phyloP scores from a whole-genome alignment of 768 basidiomycete genomes.

The Rhodosporidiobolus odoratus region DNA sequence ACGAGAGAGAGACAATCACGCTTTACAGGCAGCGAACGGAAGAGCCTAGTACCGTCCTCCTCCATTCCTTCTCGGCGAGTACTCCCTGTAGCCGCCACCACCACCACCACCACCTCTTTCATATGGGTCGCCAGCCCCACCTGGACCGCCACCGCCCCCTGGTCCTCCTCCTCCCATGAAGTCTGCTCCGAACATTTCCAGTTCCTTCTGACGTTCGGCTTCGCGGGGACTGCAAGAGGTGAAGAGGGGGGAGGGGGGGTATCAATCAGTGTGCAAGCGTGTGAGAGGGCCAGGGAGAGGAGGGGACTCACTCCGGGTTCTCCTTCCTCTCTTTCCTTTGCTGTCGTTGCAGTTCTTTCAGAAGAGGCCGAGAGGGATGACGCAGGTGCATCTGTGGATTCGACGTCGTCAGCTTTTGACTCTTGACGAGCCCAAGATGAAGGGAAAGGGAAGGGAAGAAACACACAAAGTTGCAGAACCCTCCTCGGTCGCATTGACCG shows the following conservation, averaged over 20 bases:
- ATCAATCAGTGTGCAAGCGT: too few relatives aligned
- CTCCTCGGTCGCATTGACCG: slow-evolving; percentile 94
- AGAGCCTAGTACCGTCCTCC: slow-evolving; percentile 4
- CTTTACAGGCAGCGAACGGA: too few relatives aligned
- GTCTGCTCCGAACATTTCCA: slow-evolving; percentile 34
- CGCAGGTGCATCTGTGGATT: slow-evolving; percentile 21
- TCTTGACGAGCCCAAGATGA: not conserved
- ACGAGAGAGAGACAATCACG: too few relatives aligned
- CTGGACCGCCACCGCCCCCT: slow-evolving; percentile 3
- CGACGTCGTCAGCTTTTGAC: not conserved
- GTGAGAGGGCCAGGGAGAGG: too few relatives aligned
- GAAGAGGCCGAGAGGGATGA: slow-evolving; percentile 31
- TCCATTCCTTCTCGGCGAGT: not conserved
- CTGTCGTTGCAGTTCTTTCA: slow-evolving; percentile 37
- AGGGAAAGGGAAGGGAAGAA: not conserved
- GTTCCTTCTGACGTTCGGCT: slow-evolving; percentile 39
- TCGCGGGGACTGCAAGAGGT: slow-evolving; percentile 36
- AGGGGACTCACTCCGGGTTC: slow-evolving; percentile 25
- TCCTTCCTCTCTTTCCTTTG: slow-evolving; percentile 31
- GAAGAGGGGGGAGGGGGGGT: too few relatives aligned
- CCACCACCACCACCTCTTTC: not conserved
- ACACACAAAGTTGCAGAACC: slow-evolving; percentile 84
- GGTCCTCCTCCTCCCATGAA: slow-evolving; percentile 4
- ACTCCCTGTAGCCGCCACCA: not conserved
- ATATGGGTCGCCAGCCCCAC: not conserved